A percentile compares a stretch with the other conserved stretches of the same genome.
Conservation (phyloP, 2,329 filamentous ascomycete genomes). For the Penicillium italicum region DNA sequence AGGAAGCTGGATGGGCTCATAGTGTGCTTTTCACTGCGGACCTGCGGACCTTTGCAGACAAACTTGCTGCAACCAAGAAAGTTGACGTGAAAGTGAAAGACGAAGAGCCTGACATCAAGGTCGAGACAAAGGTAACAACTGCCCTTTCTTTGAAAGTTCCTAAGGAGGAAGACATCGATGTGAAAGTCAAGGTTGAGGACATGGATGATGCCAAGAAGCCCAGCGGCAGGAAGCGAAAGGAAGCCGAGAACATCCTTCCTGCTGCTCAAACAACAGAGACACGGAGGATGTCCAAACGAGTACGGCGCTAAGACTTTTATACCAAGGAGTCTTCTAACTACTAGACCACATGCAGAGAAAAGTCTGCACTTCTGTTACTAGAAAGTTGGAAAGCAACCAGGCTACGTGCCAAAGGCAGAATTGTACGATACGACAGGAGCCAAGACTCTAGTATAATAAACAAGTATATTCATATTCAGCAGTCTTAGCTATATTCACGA, state of each 20-base stretch:
- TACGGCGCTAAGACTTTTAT: slow-evolving; percentile 14
- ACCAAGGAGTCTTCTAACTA: background rate
- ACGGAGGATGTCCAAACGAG: slow-evolving; percentile 32
- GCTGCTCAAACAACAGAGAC: slow-evolving; percentile 24
- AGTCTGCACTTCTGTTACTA: background rate
- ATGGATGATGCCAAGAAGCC: slow-evolving; percentile 11
- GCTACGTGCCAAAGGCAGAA: background rate
- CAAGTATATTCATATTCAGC: background rate
- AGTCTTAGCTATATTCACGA: background rate
- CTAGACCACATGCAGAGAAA: background rate
- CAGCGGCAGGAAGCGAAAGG: slow-evolving; percentile 19
- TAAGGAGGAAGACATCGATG: slow-evolving; percentile 20
- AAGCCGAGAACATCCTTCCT: slow-evolving; percentile 18
- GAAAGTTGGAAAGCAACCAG: background rate
- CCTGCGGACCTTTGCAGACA: slow-evolving; percentile 75
- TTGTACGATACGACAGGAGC: background rate
- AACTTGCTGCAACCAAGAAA: slow-evolving; percentile 43
- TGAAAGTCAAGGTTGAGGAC: slow-evolving; percentile 21
- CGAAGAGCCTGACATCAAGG: slow-evolving; percentile 25
- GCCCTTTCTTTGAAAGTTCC: slow-evolving; percentile 25
- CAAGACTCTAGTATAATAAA: background rate
- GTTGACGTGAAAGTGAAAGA: slow-evolving; percentile 35
- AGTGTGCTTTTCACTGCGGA: slow-evolving; percentile 95
- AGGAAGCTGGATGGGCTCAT: slow-evolving; percentile 95
- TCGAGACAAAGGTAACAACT: slow-evolving; percentile 28